phyloP scores from a whole-genome alignment of 768 basidiomycete genomes.

The Leccinum boreale region DNA sequence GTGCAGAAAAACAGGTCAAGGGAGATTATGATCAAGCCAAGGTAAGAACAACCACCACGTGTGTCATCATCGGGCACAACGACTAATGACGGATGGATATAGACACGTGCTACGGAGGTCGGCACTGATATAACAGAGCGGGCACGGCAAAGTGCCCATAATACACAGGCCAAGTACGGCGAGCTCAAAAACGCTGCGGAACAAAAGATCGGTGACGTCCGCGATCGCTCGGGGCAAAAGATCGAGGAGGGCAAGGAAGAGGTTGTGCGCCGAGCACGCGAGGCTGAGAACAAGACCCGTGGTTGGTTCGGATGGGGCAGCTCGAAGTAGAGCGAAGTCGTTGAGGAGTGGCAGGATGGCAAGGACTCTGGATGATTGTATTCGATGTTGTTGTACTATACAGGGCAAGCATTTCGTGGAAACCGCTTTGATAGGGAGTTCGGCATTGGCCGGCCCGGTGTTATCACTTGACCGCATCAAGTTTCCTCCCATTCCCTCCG shows the following conservation, averaged over 20 bases:
- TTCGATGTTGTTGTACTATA: neutral
- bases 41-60: slow-evolving; percentile 21
- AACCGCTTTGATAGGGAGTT: neutral
- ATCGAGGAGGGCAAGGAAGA: slow-evolving; percentile 31
- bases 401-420: neutral
- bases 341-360: neutral
- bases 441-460: slow-evolving; percentile 3
- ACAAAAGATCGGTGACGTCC: slow-evolving; percentile 22
- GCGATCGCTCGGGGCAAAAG: slow-evolving; percentile 25
- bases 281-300: slow-evolving; percentile 27
- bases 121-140: slow-evolving; percentile 25
- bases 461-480: neutral
- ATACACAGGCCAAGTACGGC: slow-evolving; percentile 22
- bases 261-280: slow-evolving; percentile 18
- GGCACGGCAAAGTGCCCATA: slow-evolving; percentile 24
- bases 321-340: slow-evolving; percentile 19
- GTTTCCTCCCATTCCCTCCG: neutral
- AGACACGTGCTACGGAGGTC: slow-evolving; percentile 18
- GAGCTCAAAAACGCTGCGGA: slow-evolving; percentile 26
- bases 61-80: neutral
- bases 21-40: slow-evolving; percentile 33
- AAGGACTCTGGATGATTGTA: neutral
- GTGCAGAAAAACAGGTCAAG: slow-evolving; percentile 27
- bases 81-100: neutral
- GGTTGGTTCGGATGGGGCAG: slow-evolving; percentile 41